Base-by-base conservation (phyloP, 768 basidiomycete species). In the Wakefieldia striispora region DNA sequence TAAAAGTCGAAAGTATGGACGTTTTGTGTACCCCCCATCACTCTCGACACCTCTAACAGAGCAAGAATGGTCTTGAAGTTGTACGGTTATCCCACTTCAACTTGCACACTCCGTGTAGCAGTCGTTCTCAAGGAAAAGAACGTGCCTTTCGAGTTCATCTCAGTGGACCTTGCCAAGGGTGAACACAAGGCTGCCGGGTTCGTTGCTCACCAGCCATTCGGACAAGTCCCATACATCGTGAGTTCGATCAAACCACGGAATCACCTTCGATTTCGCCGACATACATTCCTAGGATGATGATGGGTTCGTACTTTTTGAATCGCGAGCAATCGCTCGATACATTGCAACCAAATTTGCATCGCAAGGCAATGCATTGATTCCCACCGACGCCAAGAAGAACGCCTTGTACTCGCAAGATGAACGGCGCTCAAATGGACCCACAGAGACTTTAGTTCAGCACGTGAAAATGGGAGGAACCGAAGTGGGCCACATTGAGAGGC, bases 201-300 rank as follows among this genome's bases (percentile, higher is more conserved):
- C 68, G 37, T 77, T 26, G 63, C 65, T 20, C 71, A 75, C 47
- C 83, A 88, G 45, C 86, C 86, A 0, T 80, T 79, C 55, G 75
- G 75, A 11, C 72, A 77, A 54, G 67, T 79, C 23, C 77, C 78
- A 8, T 72, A 61, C 45, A 63, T 64, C 19, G 51, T 60, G 16
- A 31, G 44, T 43, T 9, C 14, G 9, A 33, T 2, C 3, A 12
- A 11, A 17, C 12, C 9, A 12, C 16, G 14, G 20, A 19, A 9
- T 16, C 19, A 21, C 20, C 10, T 11, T 29, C 10, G 4, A 29
- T 29, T 29, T 29, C 10, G 23, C 36, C 16, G 21, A 47, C 12
- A 1, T 6, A n/a, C 20, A 37, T 27, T 11, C 4, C 31, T 14
- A 62, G 61, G 51, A 63, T 20, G 74, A 77, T 35, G 70, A 72